A percentile compares a stretch with the other conserved stretches of the same genome.
Conservation (phyloP, 2,329 filamentous ascomycete species). For the Anisogramma anomala region DNA sequence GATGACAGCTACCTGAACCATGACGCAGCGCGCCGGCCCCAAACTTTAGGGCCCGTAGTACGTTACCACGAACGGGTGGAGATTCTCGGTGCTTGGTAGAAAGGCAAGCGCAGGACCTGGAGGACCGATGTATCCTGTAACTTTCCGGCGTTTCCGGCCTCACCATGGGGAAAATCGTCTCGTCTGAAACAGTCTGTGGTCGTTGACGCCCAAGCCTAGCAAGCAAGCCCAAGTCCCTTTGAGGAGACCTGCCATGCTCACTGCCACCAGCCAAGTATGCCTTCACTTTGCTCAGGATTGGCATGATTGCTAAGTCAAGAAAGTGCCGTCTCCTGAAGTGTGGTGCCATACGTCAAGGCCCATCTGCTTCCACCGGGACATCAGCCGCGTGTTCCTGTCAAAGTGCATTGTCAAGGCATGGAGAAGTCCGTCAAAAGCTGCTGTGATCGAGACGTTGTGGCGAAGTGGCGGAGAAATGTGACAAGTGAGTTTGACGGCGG, state of each 20-base stretch:
- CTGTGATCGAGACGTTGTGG: slow-evolving; percentile 9
- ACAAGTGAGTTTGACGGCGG: slow-evolving; percentile 16
- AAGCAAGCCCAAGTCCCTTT: no score
- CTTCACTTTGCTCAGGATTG: no score
- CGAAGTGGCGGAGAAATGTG: slow-evolving; percentile 14
- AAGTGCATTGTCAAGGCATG: slow-evolving; percentile 10
- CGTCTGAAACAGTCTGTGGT: slow-evolving; percentile 8
- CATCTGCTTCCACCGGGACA: not conserved
- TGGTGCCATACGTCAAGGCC: not conserved
- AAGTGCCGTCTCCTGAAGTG: not conserved
- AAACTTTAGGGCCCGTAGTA: slow-evolving; percentile 10
- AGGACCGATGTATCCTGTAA: slow-evolving; percentile 1
- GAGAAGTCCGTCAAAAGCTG: slow-evolving; percentile 7
- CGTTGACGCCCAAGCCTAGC: not conserved
- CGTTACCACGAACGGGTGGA: slow-evolving; percentile 12
- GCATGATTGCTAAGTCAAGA: not conserved
- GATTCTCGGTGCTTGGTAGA: slow-evolving; percentile 1
- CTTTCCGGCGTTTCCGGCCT: slow-evolving; percentile 6
- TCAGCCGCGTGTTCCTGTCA: not conserved
- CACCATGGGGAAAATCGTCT: slow-evolving; percentile 1
- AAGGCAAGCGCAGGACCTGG: not conserved
- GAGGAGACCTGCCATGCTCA: no score
- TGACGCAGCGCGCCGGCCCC: slow-evolving; percentile 9
- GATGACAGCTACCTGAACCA: slow-evolving; percentile 5
- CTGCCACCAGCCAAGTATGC: no score